Conservation (phyloP, 805 yeast genomes). For the Starmerella roubikii region DNA sequence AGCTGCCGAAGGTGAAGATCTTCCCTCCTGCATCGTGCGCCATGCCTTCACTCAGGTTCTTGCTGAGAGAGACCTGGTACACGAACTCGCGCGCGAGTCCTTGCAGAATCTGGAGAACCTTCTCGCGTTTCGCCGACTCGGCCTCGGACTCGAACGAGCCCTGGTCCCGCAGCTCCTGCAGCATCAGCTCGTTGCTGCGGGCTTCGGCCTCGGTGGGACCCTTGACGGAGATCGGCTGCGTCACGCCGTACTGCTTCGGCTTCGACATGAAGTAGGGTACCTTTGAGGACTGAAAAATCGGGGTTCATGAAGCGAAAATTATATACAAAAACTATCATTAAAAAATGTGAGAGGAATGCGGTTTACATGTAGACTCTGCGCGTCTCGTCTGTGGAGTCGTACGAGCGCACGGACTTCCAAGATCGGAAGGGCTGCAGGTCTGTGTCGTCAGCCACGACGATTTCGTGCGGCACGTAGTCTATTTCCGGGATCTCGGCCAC, state of each 20-base stretch:
- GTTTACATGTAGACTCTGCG: no score
- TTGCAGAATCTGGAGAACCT: constrained; percentile 60
- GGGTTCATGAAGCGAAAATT: no score
- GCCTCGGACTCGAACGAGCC: constrained; percentile 82
- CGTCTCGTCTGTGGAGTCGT: not conserved
- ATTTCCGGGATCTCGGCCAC: not conserved
- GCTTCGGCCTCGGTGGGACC: constrained; percentile 76
- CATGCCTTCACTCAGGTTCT: constrained; percentile 95
- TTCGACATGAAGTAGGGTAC: not conserved
- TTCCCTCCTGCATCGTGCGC: constrained; percentile 96
- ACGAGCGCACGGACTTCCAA: constrained; percentile 2
- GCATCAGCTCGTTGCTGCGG: constrained; percentile 56
- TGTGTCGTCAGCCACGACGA: not conserved
- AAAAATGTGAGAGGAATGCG: no score
- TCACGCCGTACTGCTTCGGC: constrained; percentile 45
- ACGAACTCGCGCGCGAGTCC: constrained; percentile 70
- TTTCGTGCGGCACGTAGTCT: not conserved
- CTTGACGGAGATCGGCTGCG: constrained; percentile 72
- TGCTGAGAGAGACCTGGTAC: constrained; percentile 58
- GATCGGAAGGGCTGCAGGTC: constrained; percentile 6
- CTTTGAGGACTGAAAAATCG: no score
- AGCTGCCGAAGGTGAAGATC: constrained; percentile 91
- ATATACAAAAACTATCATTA: no score
- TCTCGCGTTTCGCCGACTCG: constrained; percentile 67
- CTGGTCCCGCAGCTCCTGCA: constrained; percentile 63